These are phyloP conservation scores for Monilinia fructicola DNA, from an alignment of 2,329 filamentous ascomycete genomes.

Conservation along the genomic window DNA sequence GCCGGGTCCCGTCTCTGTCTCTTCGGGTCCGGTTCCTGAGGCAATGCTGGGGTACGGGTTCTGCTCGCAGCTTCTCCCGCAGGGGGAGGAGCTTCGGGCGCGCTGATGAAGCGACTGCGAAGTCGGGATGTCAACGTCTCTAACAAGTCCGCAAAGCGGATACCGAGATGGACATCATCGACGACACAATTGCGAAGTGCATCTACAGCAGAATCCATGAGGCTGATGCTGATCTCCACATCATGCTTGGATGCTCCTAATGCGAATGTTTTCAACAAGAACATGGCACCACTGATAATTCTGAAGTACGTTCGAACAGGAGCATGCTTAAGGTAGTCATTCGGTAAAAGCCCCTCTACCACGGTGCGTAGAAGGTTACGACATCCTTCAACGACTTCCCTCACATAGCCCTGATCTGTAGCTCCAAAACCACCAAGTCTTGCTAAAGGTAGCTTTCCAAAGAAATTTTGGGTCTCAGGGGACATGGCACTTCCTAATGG, in stretches of 20 bases:
- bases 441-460: conserved; percentile 62
- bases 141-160: conserved; percentile 79
- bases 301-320: conserved; percentile 84
- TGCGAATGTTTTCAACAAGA: conserved; percentile 80
- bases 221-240: conserved; percentile 69
- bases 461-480: conserved; percentile 64
- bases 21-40: conserved; percentile 40
- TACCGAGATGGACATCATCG: conserved; percentile 83
- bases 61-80: conserved; percentile 26
- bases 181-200: conserved; percentile 76
- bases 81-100: conserved; percentile 48
- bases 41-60: conserved; percentile 36
- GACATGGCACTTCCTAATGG: conserved; percentile 49
- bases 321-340: conserved; percentile 76
- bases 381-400: conserved; percentile 74
- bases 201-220: conserved; percentile 73
- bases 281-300: conserved; percentile 83
- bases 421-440: conserved; percentile 63
- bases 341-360: conserved; percentile 71
- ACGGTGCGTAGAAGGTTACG: conserved; percentile 75
- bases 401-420: conserved; percentile 70
- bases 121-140: conserved; percentile 74
- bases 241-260: conserved; percentile 77
- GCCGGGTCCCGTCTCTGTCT: conserved; percentile 33
- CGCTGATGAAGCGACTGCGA: conserved; percentile 71